Conservation (phyloP, 2,329 filamentous ascomycete genomes). For the Pseudocercospora pini-densiflorae region DNA sequence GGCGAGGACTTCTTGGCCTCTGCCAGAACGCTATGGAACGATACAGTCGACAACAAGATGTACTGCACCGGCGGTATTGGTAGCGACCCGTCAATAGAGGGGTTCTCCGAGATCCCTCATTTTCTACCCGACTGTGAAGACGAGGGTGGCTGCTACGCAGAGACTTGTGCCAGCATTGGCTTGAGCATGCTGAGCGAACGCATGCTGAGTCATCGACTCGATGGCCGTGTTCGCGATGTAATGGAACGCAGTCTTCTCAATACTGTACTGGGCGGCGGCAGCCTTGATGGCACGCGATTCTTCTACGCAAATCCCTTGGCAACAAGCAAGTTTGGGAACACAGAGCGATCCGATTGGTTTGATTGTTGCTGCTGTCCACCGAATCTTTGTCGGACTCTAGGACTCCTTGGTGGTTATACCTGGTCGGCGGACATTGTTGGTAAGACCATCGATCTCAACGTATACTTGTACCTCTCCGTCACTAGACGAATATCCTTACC, state of each 20-base stretch:
- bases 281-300: conserved; percentile 9
- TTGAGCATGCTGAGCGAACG: conserved; percentile 12
- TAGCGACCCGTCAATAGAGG: background rate
- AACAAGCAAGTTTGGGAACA: background rate
- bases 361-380: conserved; percentile 11
- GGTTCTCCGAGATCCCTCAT: conserved; percentile 7
- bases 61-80: conserved; percentile 12
- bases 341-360: conserved; percentile 10
- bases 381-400: conserved; percentile 7
- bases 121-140: conserved; percentile 12
- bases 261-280: background rate
- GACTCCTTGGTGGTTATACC: conserved; percentile 9
- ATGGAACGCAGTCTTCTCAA: conserved; percentile 12
- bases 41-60: conserved; percentile 12
- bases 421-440: conserved; percentile 3
- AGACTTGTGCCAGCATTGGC: conserved; percentile 14
- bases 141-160: conserved; percentile 10
- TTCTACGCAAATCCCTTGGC: conserved; percentile 10
- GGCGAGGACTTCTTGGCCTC: conserved; percentile 9
- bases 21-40: conserved; percentile 6
- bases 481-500: background rate
- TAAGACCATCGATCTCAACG: background rate
- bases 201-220: background rate
- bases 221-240: conserved; percentile 9
- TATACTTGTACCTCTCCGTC: conserved; percentile 9